Conservation (phyloP, 2,329 filamentous ascomycete species). For the Metarhizium guizhouense region DNA sequence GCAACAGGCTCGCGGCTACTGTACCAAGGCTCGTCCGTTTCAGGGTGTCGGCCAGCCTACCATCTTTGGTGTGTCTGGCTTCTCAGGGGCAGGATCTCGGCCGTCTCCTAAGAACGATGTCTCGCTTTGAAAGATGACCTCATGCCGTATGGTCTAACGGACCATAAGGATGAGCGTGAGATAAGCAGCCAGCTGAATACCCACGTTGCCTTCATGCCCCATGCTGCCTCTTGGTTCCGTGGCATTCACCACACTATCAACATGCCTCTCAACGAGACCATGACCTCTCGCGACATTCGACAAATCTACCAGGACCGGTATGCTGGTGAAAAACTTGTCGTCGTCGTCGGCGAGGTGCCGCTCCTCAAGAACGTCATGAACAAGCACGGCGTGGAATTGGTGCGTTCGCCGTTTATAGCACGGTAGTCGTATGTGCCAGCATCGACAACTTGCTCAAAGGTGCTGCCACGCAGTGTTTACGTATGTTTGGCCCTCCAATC, state of each 20-base stretch:
- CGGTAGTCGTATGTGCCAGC: constrained; percentile 78
- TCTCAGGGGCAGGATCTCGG: too few relatives aligned
- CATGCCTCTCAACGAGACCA: constrained; percentile 75
- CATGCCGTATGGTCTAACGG: too few relatives aligned
- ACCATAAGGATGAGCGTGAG: too few relatives aligned
- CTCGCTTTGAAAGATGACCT: too few relatives aligned
- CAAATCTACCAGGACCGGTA: constrained; percentile 95
- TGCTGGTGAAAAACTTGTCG: constrained; percentile 90
- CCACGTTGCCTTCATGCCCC: too few relatives aligned
- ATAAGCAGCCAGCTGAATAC: too few relatives aligned
- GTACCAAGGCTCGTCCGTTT: too few relatives aligned
- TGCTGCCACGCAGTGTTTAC: constrained; percentile 84
- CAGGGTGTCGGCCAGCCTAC: too few relatives aligned
- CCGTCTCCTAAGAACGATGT: too few relatives aligned
- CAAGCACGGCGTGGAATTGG: constrained; percentile 90
- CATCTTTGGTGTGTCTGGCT: too few relatives aligned
- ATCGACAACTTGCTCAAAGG: constrained; percentile 95
- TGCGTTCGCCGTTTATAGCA: constrained; percentile 85
- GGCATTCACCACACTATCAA: constrained; percentile 89
- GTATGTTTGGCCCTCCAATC: constrained; percentile 41
- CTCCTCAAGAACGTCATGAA: constrained; percentile 76
- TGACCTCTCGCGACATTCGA: constrained; percentile 86
- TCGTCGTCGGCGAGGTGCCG: constrained; percentile 81
- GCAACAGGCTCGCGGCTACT: too few relatives aligned
- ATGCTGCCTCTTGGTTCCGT: too few relatives aligned